Evolutionary conservation across 352 stramenopile genomes (phyloP).

Genomic region (Globisporangium recalcitrans): DNA sequence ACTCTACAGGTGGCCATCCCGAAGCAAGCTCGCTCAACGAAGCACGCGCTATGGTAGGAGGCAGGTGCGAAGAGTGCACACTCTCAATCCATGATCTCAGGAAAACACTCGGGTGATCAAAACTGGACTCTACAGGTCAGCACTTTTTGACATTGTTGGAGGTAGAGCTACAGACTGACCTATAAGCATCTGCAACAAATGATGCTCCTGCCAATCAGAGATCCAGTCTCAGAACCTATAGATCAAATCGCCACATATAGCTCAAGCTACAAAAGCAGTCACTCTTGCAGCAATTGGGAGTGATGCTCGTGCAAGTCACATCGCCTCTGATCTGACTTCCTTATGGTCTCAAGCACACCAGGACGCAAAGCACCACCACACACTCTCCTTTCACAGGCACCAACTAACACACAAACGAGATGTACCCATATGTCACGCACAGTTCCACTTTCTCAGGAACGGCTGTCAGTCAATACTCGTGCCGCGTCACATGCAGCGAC

Average conservation of each 20-base stretch:
- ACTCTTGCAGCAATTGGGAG: background rate
- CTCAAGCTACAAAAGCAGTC: background rate
- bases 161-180: background rate
- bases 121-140: background rate
- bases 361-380: background rate
- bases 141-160: background rate
- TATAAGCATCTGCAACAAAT: background rate
- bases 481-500: no score
- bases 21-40: no score
- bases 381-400: background rate
- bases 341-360: background rate
- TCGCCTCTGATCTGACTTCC: slow-evolving; percentile 1
- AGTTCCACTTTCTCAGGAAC: background rate
- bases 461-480: background rate
- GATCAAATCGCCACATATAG: background rate
- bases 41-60: no score
- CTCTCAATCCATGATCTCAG: background rate
- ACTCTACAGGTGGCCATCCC: background rate
- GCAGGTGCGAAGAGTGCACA: background rate
- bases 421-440: background rate
- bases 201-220: background rate
- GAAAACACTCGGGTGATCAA: background rate
- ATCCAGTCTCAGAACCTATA: background rate
- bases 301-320: background rate
- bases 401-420: background rate